Evolutionary conservation across 352 stramenopile genomes (phyloP).

Genomic region (Globisporangium carolinianum): DNA sequence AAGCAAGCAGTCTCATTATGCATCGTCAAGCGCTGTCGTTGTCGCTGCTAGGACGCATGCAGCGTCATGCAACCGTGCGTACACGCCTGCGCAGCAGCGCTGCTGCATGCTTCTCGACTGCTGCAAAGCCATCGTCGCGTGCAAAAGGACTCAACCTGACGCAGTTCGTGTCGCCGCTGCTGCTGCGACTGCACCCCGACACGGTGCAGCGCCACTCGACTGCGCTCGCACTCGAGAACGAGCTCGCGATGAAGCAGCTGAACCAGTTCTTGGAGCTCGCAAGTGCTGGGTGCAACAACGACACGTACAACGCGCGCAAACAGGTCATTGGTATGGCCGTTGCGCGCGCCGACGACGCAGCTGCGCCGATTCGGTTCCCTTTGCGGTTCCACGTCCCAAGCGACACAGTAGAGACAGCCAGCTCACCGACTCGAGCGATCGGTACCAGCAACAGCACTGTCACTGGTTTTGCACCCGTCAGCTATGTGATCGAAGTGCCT

Average conservation of each 20-base stretch:
- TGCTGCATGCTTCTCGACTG: conserved; percentile 3
- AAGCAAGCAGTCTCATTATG: too few relatives aligned
- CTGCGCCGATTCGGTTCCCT: conserved; percentile 37
- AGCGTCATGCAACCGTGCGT: not conserved
- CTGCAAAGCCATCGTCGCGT: not conserved
- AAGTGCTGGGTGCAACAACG: conserved; percentile 58
- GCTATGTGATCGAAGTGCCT: conserved; percentile 50
- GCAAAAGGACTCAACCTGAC: conserved; percentile 41
- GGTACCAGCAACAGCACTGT: too few relatives aligned
- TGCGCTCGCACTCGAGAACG: conserved; percentile 41
- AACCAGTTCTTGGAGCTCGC: conserved; percentile 73
- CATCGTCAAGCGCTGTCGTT: too few relatives aligned
- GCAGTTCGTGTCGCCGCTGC: conserved; percentile 53
- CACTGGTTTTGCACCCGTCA: conserved; percentile 4
- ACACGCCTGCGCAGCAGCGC: not conserved
- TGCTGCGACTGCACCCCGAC: conserved; percentile 67
- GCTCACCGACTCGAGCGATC: not conserved
- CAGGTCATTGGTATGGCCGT: conserved; percentile 33
- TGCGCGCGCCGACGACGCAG: conserved; percentile 8
- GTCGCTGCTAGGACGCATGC: too few relatives aligned
- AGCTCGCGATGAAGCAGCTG: conserved; percentile 71
- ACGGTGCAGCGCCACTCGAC: conserved; percentile 43
- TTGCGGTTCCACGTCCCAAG: conserved; percentile 48
- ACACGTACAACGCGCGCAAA: conserved; percentile 45
- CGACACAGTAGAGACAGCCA: conserved; percentile 7